These are phyloP conservation scores for Alternaria incomplexa DNA, from an alignment of 2,329 filamentous ascomycete genomes.

Conservation along the genomic window DNA sequence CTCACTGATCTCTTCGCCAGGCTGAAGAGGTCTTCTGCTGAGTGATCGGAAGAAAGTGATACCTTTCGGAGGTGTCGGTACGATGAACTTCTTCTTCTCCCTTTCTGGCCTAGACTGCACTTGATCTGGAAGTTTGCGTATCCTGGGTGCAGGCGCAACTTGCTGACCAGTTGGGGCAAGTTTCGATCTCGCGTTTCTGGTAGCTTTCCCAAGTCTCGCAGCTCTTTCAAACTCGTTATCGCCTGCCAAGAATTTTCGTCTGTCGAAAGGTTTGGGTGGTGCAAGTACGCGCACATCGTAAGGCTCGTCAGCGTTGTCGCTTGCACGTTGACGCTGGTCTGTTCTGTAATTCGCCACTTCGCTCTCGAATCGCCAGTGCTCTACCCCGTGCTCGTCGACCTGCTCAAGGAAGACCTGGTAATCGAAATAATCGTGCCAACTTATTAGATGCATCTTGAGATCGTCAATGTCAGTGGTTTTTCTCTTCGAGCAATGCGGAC, in stretches of 20 bases:
- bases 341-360: conserved; percentile 26
- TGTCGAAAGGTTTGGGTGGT: conserved; percentile 45
- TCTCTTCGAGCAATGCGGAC: conserved; percentile 24
- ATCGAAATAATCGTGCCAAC: conserved; percentile 45
- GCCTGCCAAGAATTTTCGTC: conserved; percentile 42
- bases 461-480: conserved; percentile 18
- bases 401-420: conserved; percentile 21
- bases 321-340: conserved; percentile 27
- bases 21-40: conserved; percentile 47
- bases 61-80: conserved; percentile 43
- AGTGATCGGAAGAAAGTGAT: conserved; percentile 50
- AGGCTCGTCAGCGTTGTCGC: conserved; percentile 30
- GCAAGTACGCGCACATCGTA: conserved; percentile 41
- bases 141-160: background rate
- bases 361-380: conserved; percentile 23
- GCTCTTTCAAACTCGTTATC: conserved; percentile 31
- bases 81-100: conserved; percentile 34
- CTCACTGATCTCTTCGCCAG: conserved; percentile 50
- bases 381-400: conserved; percentile 17
- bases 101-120: conserved; percentile 20
- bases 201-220: conserved; percentile 13
- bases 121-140: conserved; percentile 21
- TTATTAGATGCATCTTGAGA: conserved; percentile 45
- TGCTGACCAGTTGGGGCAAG: background rate
- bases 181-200: background rate